Evolutionary conservation across 2,329 filamentous ascomycete genomes (phyloP), one percentile per base, ranked within the genome.

Genomic region (Orbilia quercus): DNA sequence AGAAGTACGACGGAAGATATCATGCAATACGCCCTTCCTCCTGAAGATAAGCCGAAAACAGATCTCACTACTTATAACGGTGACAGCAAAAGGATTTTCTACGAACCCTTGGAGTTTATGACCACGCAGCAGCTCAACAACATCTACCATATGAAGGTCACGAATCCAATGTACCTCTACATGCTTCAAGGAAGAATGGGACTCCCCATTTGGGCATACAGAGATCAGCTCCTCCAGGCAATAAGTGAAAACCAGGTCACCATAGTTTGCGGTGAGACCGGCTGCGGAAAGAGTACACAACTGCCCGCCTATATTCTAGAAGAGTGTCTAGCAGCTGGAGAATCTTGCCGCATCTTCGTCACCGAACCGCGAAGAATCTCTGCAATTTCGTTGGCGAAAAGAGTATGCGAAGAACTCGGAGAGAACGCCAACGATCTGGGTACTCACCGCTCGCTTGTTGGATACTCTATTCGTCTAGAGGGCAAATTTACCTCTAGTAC

Each of bases 231-330:
- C 6, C 82, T 98, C 11, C 84, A 87, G 23, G 87, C 91, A 1
- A 89, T 99, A 28, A 89, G 91, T 50, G 84, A 86, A 20, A 86
- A 96, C 76, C 93, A 95, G 78, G 90, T 96, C 7, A 89, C 95
- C 7, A 97, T 99, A 71, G 87, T 99, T 28, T 98, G 94, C 79
- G 95, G 95, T 79, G 95, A 99, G 82, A 99, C 95, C 1, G 95
- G 95, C 76, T 97, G 90, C 80, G 95, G 95, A 75, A 99, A 99
- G 83, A 97, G 92, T 80, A 99, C 95, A 0, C 95, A 99, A 78
- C 90, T 97, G n/a, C 95, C 95, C 3, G 89, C 93, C 0, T 98
- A 96, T 79, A 87, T 99, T 60, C 84, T 99, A 6, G 95, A 99
- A 80, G 88, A 96, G 78, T 90, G 97, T 78, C 85, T 99, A 54